Base-by-base conservation (phyloP, 2,329 filamentous ascomycete species). In the Pyrenophora graminea region DNA sequence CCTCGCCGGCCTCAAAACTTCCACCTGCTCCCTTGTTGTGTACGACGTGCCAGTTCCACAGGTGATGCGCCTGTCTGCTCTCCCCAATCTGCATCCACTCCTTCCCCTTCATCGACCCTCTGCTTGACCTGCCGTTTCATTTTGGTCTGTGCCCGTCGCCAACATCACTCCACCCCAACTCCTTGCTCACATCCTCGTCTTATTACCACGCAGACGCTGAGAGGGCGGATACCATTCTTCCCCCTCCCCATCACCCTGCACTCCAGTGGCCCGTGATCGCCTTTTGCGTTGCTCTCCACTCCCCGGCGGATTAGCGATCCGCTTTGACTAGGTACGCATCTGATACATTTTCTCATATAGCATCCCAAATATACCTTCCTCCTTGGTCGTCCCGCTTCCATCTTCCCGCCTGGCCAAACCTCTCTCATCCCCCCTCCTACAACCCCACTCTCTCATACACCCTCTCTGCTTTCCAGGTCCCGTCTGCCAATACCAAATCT, bases 271-370 rank as follows among this genome's bases (percentile, higher is more conserved):
- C 63, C 52, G 64, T 62, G 65, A 60, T 52, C 56, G 48, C 31
- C 39, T 47, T 49, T 59, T 56, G 57, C 63, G 58, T 64, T 66
- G 56, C 27, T 55, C 64, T 63, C 53, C 59, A 46, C 57, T 58
- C 45, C 55, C 51, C 57, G 56, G 60, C 53, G 48, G 57, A 54
- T 59, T 58, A 59, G 50, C 58, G 60, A 59, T 58, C 59, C 59
- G 41, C 55, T 51, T 51, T 60, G 62, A 63, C 53, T 45, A 68
- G 64, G 68, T 71, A 61, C 59, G 67, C 64, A 60, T 67, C 68
- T 68, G 67, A 63, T 64, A 58, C 60, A 51, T 57, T 56, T 52
- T 39, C 48, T 49, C 53, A 61, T 59, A 53, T 64, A 58, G 50
- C 60, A 51, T 51, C 53, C 62, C 58, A 59, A 55, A 52, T 62